Evolutionary conservation across 805 yeast genomes (phyloP), one percentile per base, ranked within the genome.

Genomic region (Wickerhamomyces sydowiorum): DNA sequence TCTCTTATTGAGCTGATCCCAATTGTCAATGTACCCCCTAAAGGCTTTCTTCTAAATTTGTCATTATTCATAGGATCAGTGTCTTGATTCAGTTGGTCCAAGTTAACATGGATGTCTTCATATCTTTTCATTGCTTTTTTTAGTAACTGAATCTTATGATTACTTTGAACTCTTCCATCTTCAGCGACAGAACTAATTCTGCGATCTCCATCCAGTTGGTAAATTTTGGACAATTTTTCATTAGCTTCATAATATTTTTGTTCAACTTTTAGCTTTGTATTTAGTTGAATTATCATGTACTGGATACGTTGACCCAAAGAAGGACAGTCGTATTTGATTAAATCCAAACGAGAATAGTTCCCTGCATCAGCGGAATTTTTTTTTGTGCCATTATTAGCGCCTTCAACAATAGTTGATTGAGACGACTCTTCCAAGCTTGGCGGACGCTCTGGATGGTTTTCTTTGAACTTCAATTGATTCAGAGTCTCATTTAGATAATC

Each of bases 261-360:
- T 61, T 93, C 99, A 30, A 91, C 95, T 57, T 91, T 93, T 36
- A 91, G 72, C 64, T 93, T 93, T 62, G 91, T 89, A 59, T 90
- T 96, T 45, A 93, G 72, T 62, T 89, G 95, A 65, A 90, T 97
- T 42, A 91, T 74, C 98, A 93, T 90, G 54, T 86, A 82, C 64
- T 88, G 96, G 56, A 93, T 93, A 48, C 93, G 78, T 54, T 93
- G 96, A 10, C 97, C 96, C 51, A 93, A 68, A 0, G 95, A 86
- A 1, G 97, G 96, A 53, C 96, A 86, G 55, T 93, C 97, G 57
- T 88, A 89, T 54, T 89, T 89, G 59, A 88, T 74, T 43, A 93
- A 70, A 60, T 93, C 99, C 50, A 86, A 67, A 18, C 86, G 73
- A 0, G 91, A 76, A 56, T 74, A 85, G 5, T 53, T 54, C 1